Conservation (phyloP, 257 asterid genomes). For the Mitragyna speciosa region DNA sequence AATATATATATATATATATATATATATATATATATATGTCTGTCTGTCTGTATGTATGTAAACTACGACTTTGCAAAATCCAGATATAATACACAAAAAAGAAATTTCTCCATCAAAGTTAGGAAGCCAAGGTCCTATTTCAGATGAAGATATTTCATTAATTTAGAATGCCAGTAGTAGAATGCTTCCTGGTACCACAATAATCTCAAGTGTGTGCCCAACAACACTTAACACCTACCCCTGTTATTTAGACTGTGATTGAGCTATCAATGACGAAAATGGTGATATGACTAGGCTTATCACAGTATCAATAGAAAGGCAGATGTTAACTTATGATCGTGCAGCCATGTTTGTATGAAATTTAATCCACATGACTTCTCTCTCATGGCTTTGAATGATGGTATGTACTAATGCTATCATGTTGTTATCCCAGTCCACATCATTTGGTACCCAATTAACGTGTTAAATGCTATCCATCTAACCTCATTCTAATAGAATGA, state of each 20-base stretch:
- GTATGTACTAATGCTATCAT: neutral
- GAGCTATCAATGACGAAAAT: neutral
- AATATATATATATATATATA: too few species aligned
- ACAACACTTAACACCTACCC: neutral
- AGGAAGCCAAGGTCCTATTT: too few species aligned
- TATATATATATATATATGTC: too few species aligned
- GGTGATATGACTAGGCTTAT: neutral
- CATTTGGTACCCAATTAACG: neutral
- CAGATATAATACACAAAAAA: too few species aligned
- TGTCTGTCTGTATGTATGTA: too few species aligned
- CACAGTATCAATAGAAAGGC: neutral
- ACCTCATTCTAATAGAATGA: neutral
- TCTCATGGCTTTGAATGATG: neutral
- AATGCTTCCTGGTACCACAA: too few species aligned
- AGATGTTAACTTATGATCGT: neutral
- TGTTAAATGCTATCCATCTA: neutral
- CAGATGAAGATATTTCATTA: too few species aligned
- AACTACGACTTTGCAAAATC: too few species aligned
- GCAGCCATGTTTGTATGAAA: neutral
- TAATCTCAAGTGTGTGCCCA: neutral
- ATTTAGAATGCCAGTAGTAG: too few species aligned
- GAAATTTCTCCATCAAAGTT: too few species aligned
- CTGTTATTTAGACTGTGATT: neutral
- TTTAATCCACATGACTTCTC: neutral
- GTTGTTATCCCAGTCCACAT: neutral